These are phyloP conservation scores for Candida qinlingensis DNA, from an alignment of 805 yeast species.

Conservation along the genomic window DNA sequence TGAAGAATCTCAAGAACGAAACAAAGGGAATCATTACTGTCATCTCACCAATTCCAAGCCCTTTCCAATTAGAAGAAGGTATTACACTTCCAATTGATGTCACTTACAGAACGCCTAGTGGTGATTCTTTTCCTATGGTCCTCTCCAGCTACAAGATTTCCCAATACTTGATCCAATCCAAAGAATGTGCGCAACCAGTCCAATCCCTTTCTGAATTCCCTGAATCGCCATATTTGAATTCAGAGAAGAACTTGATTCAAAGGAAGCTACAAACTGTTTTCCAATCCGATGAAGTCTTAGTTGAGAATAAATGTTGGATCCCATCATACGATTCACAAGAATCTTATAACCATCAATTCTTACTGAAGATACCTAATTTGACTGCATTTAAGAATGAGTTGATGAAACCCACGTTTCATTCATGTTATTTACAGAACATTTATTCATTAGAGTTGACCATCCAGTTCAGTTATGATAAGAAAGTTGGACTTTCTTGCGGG, in stretches of 20 bases:
- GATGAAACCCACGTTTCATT: conserved; percentile 16
- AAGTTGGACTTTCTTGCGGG: neutral
- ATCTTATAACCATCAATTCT: conserved; percentile 3
- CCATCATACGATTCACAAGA: conserved; percentile 13
- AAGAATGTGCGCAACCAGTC: conserved; percentile 6
- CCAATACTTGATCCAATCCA: conserved; percentile 15
- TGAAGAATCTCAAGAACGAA: conserved; percentile 1
- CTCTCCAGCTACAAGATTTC: neutral
- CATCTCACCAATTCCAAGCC: conserved; percentile 10
- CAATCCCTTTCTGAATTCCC: neutral
- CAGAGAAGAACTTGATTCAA: neutral
- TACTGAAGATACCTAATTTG: neutral
- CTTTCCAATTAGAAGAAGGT: neutral
- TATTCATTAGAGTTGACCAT: conserved; percentile 11
- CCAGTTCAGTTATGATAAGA: neutral
- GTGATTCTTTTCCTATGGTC: conserved; percentile 1
- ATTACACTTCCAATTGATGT: conserved; percentile 9
- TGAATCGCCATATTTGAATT: neutral
- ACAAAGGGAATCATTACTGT: conserved; percentile 10
- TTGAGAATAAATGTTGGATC: conserved; percentile 10
- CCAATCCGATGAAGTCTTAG: neutral
- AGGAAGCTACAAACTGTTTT: conserved; percentile 11
- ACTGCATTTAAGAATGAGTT: conserved; percentile 5
- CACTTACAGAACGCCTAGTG: conserved; percentile 7
- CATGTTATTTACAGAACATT: conserved; percentile 19